Base-by-base conservation (phyloP, 2,329 filamentous ascomycete genomes). In the Nigrospora sphaerica region DNA sequence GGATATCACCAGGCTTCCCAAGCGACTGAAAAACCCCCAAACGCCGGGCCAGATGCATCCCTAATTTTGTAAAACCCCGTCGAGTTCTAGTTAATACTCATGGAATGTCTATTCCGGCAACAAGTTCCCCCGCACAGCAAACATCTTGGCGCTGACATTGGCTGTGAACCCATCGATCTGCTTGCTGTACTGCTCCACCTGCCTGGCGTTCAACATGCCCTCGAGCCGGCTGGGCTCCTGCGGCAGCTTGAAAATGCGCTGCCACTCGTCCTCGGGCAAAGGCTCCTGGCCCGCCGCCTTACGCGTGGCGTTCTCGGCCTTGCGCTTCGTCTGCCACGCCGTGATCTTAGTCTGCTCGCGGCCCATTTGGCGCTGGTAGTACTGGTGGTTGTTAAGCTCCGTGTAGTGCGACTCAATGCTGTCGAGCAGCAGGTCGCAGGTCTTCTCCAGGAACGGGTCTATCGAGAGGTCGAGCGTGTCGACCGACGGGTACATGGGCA, bases 361-460 rank as follows among this genome's bases (percentile, higher is more conserved):
- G 45, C 85, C 86, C 48, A 97, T 78, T 63, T 95, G 90, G 61
- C 93, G 83, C 73, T 96, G 90, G 76, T 96, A 96, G 79, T 80
- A 82, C 70, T 96, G 91, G 75, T 95, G 93, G 80, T 98, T 98
- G 82, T 97, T 97, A 66, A 95, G 86, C 71, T 98, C 93, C 50
- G 91, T 95, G 74, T 97, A 93, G 76, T 98, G 93, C 46, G 86
- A 86, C 76, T 98, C 93, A 66, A 98, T 95, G 75, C 86, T 90
- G 64, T 98, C 93, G 52, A 97, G 83, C 47, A 98, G 81, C 56
- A 96, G 81, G 64, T 98, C 92, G 72, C 90, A 95, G 44, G 92
- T 95, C 81, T 96, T 95, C 78, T 97, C 92, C 41, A 98, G 83
- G 78, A 95, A 95, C 32, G 93, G 93, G 66, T 98, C 93, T 68